phyloP scores from a whole-genome alignment of 495 filamentous ascomycete genomes.

The Aspergillus nanangensis region DNA sequence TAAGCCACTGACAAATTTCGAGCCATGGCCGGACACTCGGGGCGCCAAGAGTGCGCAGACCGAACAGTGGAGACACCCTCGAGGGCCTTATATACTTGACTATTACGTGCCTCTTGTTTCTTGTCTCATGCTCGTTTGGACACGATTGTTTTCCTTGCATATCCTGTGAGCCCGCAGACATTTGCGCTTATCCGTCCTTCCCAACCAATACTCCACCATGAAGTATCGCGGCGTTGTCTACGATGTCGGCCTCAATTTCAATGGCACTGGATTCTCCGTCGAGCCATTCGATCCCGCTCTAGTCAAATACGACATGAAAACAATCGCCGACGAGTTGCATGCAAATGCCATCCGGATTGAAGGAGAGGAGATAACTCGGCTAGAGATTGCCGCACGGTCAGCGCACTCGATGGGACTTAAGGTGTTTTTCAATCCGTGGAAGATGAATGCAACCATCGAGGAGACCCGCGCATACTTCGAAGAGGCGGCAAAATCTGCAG shows the following conservation, averaged over 20 bases:
- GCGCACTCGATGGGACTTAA: not conserved
- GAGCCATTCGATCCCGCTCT: constrained; percentile 7
- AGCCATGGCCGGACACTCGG: too few species aligned
- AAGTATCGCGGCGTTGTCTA: constrained; percentile 11
- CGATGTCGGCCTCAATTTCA: constrained; percentile 10
- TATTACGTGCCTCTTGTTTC: too few species aligned
- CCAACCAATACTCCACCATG: too few species aligned
- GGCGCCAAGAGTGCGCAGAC: too few species aligned
- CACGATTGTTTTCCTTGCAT: too few species aligned
- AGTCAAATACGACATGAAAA: constrained; percentile 7
- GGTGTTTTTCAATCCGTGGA: constrained; percentile 9
- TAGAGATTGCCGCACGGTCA: constrained; percentile 2
- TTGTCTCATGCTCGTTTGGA: too few species aligned
- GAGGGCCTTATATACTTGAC: too few species aligned
- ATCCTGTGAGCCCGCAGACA: too few species aligned
- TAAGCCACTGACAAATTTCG: too few species aligned
- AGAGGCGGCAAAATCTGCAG: not conserved
- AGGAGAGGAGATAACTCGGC: constrained; percentile 6
- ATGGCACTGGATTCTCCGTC: not conserved
- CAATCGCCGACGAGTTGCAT: constrained; percentile 6
- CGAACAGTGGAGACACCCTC: too few species aligned
- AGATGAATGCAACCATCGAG: constrained; percentile 1
- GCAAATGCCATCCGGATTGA: constrained; percentile 11
- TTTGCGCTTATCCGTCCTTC: too few species aligned
- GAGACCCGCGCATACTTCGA: constrained; percentile 3